Conservation (phyloP, 2,329 filamentous ascomycete genomes). For the Calonectria henricotiae region DNA sequence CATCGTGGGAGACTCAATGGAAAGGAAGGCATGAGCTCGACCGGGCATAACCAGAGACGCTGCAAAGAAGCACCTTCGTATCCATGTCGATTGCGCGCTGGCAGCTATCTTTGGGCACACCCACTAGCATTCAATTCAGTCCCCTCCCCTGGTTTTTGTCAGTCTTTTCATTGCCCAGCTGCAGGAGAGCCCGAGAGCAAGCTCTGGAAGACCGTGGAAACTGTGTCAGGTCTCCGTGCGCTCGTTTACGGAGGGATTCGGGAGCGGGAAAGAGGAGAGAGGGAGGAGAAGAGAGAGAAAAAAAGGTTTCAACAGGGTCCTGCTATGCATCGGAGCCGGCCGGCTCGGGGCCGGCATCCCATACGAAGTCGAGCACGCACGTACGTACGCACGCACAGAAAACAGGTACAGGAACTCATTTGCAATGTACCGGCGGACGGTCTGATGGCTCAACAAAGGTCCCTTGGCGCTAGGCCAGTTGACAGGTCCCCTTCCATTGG, state of each 20-base stretch:
- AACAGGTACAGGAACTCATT: constrained; percentile 5
- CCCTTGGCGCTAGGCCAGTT: constrained; percentile 11
- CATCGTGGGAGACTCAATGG: neutral
- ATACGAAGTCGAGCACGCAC: neutral
- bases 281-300: neutral
- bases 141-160: neutral
- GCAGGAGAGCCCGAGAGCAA: neutral
- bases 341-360: constrained; percentile 33
- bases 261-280: constrained; percentile 3
- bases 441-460: constrained; percentile 1
- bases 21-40: constrained; percentile 25
- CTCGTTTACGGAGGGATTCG: constrained; percentile 27
- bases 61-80: constrained; percentile 11
- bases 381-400: neutral
- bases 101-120: constrained; percentile 7
- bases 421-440: neutral
- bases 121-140: neutral
- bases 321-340: constrained; percentile 22
- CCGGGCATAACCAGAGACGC: neutral
- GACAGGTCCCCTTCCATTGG: constrained; percentile 19
- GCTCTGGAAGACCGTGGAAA: neutral
- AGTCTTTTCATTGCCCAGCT: constrained; percentile 11
- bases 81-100: neutral
- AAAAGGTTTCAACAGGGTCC: constrained; percentile 14
- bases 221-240: neutral